Base-by-base conservation (phyloP, 108 stramenopile species). In the Skeletonema tropicum region DNA sequence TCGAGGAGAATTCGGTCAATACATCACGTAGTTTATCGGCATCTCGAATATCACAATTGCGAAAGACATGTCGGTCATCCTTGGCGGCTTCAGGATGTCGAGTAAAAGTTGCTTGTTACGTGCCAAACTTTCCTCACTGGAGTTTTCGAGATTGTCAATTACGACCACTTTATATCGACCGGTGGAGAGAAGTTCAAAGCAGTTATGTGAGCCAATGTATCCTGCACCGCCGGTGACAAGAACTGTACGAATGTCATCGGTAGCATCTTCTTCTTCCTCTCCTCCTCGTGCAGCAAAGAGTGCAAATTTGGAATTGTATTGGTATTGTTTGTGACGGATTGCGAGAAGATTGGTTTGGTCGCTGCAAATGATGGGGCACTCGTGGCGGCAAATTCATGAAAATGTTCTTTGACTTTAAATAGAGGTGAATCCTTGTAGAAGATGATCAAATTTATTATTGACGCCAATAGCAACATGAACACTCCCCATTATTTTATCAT, bases 121-220 rank as follows among this genome's bases (percentile, higher is more conserved):
- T 38, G 82, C 70, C 64, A 99, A 76, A 35, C 93, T 92, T 68
- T 98, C 97, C 64, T 94, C 85, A 12, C 78, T 86, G 19, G 94
- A 93, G 84, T 99, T 99, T 71, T 85, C 87, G 2, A 99, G 85
- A 74, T 96, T 98, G 73, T 99, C 98, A 30, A 98, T 86, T 5
- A 98, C 97, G 2, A 96, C 90, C n/a, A 98, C 94, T 31, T 84
- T 75, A 71, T 97, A 94, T 23, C 84, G 63, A 1, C 81, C 72
- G 12, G 95, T 88, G 48, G 90, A 70, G 29, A 99, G 82, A 32
- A 99, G 85, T 76, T 96, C 95, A 61, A 99, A 68, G 69, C 97
- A 95, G 4, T 98, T 99, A 81, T 99, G 99, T 3, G 92, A 92
- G 25, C 98, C 99, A 69, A 99, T 99, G 91, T 98, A 99, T 13